Conservation (phyloP, 129 eudicot species). For the Silybum marianum region DNA sequence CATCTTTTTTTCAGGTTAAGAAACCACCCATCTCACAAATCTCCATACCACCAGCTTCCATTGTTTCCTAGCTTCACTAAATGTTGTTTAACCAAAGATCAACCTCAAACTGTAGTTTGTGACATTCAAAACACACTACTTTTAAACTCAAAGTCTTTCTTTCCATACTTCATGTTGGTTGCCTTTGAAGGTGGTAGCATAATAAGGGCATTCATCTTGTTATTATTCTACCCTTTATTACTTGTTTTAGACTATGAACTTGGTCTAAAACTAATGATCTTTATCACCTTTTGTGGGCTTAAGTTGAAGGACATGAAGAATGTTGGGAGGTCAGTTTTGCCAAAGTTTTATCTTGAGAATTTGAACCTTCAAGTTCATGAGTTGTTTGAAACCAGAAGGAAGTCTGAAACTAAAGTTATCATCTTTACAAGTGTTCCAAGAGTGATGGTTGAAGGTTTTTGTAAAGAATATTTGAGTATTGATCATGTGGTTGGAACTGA, state of each 20-base stretch:
- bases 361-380: slow-evolving; percentile 57
- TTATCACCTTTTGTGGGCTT: slow-evolving; percentile 78
- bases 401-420: slow-evolving; percentile 38
- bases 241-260: slow-evolving; percentile 49
- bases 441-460: slow-evolving; percentile 86
- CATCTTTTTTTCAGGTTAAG: slow-evolving; percentile 37
- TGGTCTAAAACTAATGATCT: slow-evolving; percentile 66
- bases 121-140: slow-evolving; percentile 66
- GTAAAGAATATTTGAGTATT: slow-evolving; percentile 65
- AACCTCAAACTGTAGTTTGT: slow-evolving; percentile 60
- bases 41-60: slow-evolving; percentile 39
- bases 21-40: slow-evolving; percentile 45
- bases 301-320: slow-evolving; percentile 51
- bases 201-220: slow-evolving; percentile 57
- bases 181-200: slow-evolving; percentile 92
- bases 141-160: slow-evolving; percentile 65
- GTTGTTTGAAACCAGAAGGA: slow-evolving; percentile 26
- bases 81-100: slow-evolving; percentile 36
- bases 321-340: slow-evolving; percentile 77
- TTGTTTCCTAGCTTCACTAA: slow-evolving; percentile 53
- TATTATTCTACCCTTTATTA: slow-evolving; percentile 54
- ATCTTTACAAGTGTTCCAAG: slow-evolving; percentile 69
- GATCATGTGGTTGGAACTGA: slow-evolving; percentile 70
- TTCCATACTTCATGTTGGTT: slow-evolving; percentile 92
- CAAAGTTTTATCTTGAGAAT: slow-evolving; percentile 86